Evolutionary conservation across 2,329 filamentous ascomycete genomes (phyloP), one percentile per base, ranked within the genome.

Genomic region (Fragosphaeria purpurea): DNA sequence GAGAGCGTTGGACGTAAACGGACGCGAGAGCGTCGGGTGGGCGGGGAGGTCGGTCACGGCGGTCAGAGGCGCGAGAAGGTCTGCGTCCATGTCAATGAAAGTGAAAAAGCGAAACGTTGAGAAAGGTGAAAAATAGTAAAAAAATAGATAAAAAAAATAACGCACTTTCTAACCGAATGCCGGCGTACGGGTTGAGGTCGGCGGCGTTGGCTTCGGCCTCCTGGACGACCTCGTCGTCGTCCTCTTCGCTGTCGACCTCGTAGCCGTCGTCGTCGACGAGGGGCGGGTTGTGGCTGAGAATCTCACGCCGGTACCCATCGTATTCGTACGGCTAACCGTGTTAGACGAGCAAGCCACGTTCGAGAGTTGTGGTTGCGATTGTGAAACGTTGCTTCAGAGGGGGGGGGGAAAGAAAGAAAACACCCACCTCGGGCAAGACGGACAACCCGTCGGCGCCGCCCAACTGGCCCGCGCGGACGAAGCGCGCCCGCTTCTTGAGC

Each of bases 241-340:
- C 82, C 53, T 88, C 83, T 54, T 83, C 81, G 62, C 80, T 84
- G 41, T 88, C 83, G 50, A 88, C 71, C 55, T 87, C 81, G 62
- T 86, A 88, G 55, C 86, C 86, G 58, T 91, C 86, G 44, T 87
- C 81, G 66, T 91, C 86, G 57, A 86, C 71, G 44, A 86, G 72
- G 9, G 79, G 77, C 5, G 85, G 84, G 58, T 89, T 91, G 57
- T 78, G 79, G 64, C 80, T 80, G 56, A 94, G 81, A 57, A 90
- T 87, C 50, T 81, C 74, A 62, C 88, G 77, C 52, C 76, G 73
- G 61, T 85, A 83, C 53, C 87, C 87, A 37, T 79, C 84, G 63
- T 88, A 86, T 51, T 87, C 82, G 59, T 22, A 22, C 22, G 22
- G 22, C 22, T 22, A 22, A 22, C 22, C 22, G 22, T 22, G 22